Base-by-base conservation (phyloP, 345 rosid species). In the Isatis tinctoria region DNA sequence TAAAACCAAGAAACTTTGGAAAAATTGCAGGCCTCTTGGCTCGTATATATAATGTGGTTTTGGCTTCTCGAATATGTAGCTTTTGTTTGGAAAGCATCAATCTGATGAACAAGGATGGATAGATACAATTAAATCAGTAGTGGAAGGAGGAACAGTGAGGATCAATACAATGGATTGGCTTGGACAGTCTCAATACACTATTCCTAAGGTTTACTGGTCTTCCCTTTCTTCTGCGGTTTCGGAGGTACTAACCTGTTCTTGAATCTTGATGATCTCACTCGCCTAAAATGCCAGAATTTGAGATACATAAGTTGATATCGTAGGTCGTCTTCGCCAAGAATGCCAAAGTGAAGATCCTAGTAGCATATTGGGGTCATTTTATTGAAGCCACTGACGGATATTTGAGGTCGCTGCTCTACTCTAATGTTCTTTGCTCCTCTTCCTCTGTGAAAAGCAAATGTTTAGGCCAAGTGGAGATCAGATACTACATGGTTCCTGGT, bases 111-210 rank as follows among this genome's bases (percentile, higher is more conserved):
- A 93, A 74, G 96, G 87, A 10, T 93, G 98, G 97, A 16, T 88
- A 48, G 97, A 87, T 67, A 86, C 98, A 27, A 88, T 93, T 20
- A 88, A 82, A 70, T 93, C 96, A 7, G 92, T 84, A 24, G 74
- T 81, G 20, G 80, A 17, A 37, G 88, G 92, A 74, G 86, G 81
- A 49, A 85, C 84, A 0, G 83, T 93, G 41, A 84, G 93, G 78
- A 90, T 93, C 51, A 88, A 75, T 67, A 88, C 96, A 7, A 93
- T 90, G 93, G 98, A 93, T 64, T 93, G 97, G 97, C 93, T 93
- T 44, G 97, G 98, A 18, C 98, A 93, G 78, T 88, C 97, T 39
- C 90, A 90, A n/a, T 90, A 62, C 69, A 68, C 66, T 16, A 47
- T 79, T 10, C 85, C 75, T 60, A 83, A 78, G 4, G 85, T 90